These are phyloP conservation scores for Pyronema omphalodes DNA, from an alignment of 495 filamentous ascomycete species.

Conservation along the genomic window DNA sequence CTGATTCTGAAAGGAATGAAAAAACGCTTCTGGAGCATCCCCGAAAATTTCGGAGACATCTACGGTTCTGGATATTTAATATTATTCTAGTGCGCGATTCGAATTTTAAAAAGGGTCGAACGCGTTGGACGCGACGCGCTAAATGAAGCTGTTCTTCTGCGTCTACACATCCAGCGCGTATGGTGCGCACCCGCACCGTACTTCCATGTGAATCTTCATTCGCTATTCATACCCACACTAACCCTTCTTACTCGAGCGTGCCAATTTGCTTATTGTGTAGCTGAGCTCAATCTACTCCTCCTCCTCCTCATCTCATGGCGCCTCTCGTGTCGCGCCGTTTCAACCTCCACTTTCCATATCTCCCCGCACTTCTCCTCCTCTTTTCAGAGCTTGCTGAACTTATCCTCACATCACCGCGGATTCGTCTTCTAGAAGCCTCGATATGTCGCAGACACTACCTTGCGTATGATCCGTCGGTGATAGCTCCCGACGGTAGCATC, in stretches of 20 bases:
- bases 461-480: not conserved
- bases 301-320: not conserved
- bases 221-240: too few relatives aligned
- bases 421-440: slow-evolving; percentile 4
- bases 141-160: too few relatives aligned
- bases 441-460: slow-evolving; percentile 8
- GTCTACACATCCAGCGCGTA: too few relatives aligned
- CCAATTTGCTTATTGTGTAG: not conserved
- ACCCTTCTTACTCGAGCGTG: not conserved
- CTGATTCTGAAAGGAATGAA: too few relatives aligned
- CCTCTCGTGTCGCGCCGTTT: not conserved
- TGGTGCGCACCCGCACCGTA: too few relatives aligned
- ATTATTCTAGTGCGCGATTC: too few relatives aligned
- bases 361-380: slow-evolving; percentile 4
- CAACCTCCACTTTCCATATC: not conserved
- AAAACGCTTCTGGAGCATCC: too few relatives aligned
- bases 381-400: slow-evolving; percentile 3
- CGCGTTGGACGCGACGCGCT: too few relatives aligned
- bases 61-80: too few relatives aligned
- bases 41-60: too few relatives aligned
- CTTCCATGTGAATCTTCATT: too few relatives aligned
- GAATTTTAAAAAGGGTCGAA: too few relatives aligned
- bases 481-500: slow-evolving; percentile 1
- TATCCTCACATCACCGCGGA: slow-evolving; percentile 2
- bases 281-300: not conserved